Evolutionary conservation across 257 asterid species (phyloP).

Genomic region (Striga asiatica): DNA sequence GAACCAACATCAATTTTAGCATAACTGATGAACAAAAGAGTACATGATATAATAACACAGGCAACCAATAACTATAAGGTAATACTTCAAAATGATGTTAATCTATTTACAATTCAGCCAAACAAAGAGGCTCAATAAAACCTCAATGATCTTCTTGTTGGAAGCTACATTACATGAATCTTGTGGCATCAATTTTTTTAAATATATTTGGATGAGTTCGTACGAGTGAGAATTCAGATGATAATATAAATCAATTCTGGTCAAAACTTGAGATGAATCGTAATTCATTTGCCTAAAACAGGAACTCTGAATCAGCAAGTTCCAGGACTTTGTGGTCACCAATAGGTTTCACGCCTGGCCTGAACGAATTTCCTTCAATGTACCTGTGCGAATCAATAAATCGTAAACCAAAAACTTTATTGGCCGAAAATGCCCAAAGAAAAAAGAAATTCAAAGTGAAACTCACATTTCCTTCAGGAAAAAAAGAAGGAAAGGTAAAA

Average conservation of each 20-base stretch:
- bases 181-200: background rate
- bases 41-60: background rate
- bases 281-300: slow-evolving; percentile 33
- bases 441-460: background rate
- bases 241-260: background rate
- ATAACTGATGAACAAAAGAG: background rate
- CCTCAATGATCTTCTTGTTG: slow-evolving; percentile 2
- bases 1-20: too few species aligned
- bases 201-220: background rate
- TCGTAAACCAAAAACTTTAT: too few species aligned
- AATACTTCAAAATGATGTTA: slow-evolving; percentile 6
- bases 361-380: slow-evolving; percentile 84
- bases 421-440: slow-evolving; percentile 7
- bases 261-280: slow-evolving; percentile 20
- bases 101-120: slow-evolving; percentile 26
- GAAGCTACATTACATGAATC: slow-evolving; percentile 6
- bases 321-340: slow-evolving; percentile 84
- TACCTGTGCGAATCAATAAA: too few species aligned
- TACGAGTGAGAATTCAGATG: background rate
- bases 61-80: background rate
- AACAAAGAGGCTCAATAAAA: slow-evolving; percentile 12
- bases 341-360: slow-evolving; percentile 74
- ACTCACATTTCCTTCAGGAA: too few species aligned
- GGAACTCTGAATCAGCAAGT: slow-evolving; percentile 71
- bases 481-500: too few species aligned